Base-by-base conservation (phyloP, 768 basidiomycete genomes). In the Suillus subaureus region DNA sequence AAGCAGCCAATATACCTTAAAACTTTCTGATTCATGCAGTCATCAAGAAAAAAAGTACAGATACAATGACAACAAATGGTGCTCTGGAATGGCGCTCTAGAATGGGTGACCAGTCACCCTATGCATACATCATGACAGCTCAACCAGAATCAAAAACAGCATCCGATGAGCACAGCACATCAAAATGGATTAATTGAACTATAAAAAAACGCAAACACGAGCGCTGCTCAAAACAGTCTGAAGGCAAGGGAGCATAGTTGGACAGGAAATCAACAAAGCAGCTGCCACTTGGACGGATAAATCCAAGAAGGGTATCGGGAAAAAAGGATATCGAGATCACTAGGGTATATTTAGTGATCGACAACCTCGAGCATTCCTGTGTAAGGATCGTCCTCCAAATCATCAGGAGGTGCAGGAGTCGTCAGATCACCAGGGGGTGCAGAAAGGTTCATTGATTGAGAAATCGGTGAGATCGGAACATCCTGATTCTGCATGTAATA, bases 111-210 rank as follows among this genome's bases (percentile, higher is more conserved):
- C 18, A 43, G 61, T 42, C n/a, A 26, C 39, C 33, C 43, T 35
- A 35, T 23, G 37, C 18, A 13, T 55, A 55, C 54, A 55, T 52
- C 51, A 31, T n/a, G 52, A 54, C 4, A 63, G 23, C 51, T 42
- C 23, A 23, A 51, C 66, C 40, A 55, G 15, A 61, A 31, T 21
- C 28, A 21, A 39, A 66, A 43, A 52, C 42, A 37, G 67, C 64
- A 66, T 13, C 60, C 57, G 66, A 67, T 69, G 61, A 26, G 69
- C 68, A 56, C 72, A 66, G 70, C 74, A 61, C 55, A 67, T 62
- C 67, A 62, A 61, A 62, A 58, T 56, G 42, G 13, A 55, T 61
- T 52, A 39, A 42, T 2, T 21, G 66, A 21, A 56, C 31, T 42
- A 26, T 23, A 49, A 66, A 56, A 35, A 62, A 60, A 60, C 12